Evolutionary conservation across 345 rosid species (phyloP), one percentile per base, ranked within the genome.

Genomic region (Eucalyptus globulus): DNA sequence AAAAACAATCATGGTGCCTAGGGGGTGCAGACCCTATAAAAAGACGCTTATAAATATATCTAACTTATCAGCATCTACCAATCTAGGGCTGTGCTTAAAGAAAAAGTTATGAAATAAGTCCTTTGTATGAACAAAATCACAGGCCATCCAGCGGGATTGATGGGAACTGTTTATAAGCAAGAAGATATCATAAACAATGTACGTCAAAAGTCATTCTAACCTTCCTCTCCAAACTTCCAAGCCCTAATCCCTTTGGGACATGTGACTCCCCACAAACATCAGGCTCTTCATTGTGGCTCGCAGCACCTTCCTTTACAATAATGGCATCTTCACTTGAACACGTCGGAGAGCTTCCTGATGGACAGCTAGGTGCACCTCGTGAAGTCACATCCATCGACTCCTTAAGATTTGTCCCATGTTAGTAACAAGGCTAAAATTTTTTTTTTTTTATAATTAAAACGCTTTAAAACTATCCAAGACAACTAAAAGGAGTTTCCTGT

Each of bases 181-280:
- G 44, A 31, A 51, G n/a, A 34, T 31, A 51, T 19, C 22, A 86
- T 43, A 34, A 27, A 86, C 87, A 43, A 86, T 86, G 26, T 19
- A 86, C 29, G 22, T 53, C n/a, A n/a, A 86, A 86, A 31, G 62
- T 51, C 87, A 51, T 34, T 34, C 90, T 67, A 89, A 97, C 99
- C 99, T 95, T 98, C 81, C 95, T 95, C 60, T 95, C 98, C 93
- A 98, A 92, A 91, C 95, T 89, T 49, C 97, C 98, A 88, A 96
- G 90, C 88, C 98, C 99, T 92, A 98, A 93, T 87, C 99, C 99
- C 91, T 96, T 95, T 49, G 99, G 99, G 24, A 90, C 93, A 40
- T 67, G 44, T 88, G 93, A 86, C 83, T 93, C 91, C 58, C 93
- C 94, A 56, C 88, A 50, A 91, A 69, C 60, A 89, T 92, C 93